Evolutionary conservation across 1,139 yeast genomes (phyloP), one percentile per base, ranked within the genome.

Genomic region (Casaregolazyma lundiana): DNA sequence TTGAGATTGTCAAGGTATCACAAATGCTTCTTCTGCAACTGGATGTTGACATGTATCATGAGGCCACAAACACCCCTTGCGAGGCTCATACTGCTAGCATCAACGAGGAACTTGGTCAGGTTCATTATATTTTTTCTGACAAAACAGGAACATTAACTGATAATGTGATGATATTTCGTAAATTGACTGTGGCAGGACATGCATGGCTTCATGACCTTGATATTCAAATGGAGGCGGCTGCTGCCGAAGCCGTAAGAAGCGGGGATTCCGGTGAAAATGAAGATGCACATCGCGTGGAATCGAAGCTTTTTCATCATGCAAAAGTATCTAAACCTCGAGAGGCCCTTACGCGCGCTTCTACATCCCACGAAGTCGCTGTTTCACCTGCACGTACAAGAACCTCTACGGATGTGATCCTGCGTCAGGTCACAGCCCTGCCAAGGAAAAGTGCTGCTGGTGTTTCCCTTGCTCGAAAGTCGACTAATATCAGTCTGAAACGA

Each of bases 101-200:
- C 56, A 76, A 92, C 55, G 99, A 94, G 63, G 98, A 94, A 65
- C 71, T 94, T 56, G 99, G 99, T 2, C 99, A 94, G 63, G 97
- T 94, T 0, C 83, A 95, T 45, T 90, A 90, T 60, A 77, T 94
- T 4, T 94, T 94, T 64, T 86, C 96, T 53, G 99, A 94, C 65
- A 94, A 94, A 65, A 94, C 98, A 0, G 99, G 99, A 9, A 94
- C 98, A 0, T 73, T 94, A 51, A 94, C 99, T 0, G 67, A 69
- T 47, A 66, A 66, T 46, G 62, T 64, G 46, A 66, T 66, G 70
- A 55, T 53, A 56, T 67, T 48, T 56, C 55, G 57, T 47, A 63
- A 54, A 53, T 52, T 51, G 70, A 70, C 62, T 62, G 74, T 39
- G 58, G 84, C 86, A 50, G 99, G 99, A 1, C 76, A 84, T 4